Base-by-base conservation (phyloP, 257 asterid genomes). In the Fraxinus pennsylvanica region DNA sequence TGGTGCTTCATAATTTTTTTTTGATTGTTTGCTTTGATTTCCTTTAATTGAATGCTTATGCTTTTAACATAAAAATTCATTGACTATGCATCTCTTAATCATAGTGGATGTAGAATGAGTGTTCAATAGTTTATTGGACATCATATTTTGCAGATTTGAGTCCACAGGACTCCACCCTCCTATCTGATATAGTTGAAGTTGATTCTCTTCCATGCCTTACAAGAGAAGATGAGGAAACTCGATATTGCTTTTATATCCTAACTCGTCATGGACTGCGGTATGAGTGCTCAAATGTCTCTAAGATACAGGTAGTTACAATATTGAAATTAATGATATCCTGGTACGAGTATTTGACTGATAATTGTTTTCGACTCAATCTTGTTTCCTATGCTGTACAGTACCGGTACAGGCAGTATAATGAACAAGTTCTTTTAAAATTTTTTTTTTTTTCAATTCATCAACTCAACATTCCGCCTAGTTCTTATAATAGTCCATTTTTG, bases 81-180 rank as follows among this genome's bases (percentile, higher is more conserved):
- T 17, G 67, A 12, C 63, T n/a, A 43, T 76, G 76, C 74, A 63
- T 43, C 35, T 69, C 76, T 50, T 68, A 68, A 68, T 68, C 27
- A 5, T 35, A 9, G 47, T 70, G 19, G 52, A 70, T 29, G 57
- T 30, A 14, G 65, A 54, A 54, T 22, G 59, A 50, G 61, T 19
- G 35, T 43, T 38, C 52, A 10, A 14, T 66, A 33, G 32, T 76
- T 45, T 71, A 12, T 8, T 52, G 71, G 30, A 25, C 57, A 33
- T 41, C 22, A 10, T 72, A 29, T 82, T 33, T 72, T 82, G 73
- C 91, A 95, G 99, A 95, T 88, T 82, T 95, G 84, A 89, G 98
- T 71, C 99, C 99, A 3, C 99, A 87, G 81, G 99, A 95, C 85
- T 95, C 99, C 22, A 89, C 99, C 33, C 85, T 89, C 43, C 85